Conservation (phyloP, 129 eudicot genomes). For the Kitagawia praeruptora region DNA sequence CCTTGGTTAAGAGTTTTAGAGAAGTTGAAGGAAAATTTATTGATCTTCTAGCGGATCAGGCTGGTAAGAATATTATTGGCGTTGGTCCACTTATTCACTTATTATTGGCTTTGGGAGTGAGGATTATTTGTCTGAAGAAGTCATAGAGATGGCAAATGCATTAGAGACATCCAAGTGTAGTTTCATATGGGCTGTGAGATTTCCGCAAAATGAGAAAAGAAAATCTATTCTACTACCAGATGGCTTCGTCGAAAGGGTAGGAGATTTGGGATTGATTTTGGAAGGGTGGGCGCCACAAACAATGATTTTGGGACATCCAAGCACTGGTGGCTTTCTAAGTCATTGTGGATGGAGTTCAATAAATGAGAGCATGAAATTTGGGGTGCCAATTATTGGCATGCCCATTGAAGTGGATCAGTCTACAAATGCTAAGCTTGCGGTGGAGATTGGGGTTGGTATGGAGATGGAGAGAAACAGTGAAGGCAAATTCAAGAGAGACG, state of each 20-base stretch:
- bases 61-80: not conserved
- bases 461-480: not conserved
- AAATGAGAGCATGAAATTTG: not conserved
- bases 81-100: not conserved
- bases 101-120: not conserved
- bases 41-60: not conserved
- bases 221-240: not conserved
- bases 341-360: conserved; percentile 2
- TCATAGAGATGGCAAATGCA: not conserved
- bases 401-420: not conserved
- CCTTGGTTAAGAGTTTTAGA: not conserved
- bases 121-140: not conserved
- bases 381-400: not conserved
- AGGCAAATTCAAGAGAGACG: not conserved
- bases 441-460: conserved; percentile 1
- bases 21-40: not conserved
- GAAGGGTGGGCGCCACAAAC: conserved; percentile 2
- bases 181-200: not conserved
- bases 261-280: not conserved
- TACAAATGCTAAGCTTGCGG: not conserved
- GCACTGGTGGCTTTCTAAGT: not conserved
- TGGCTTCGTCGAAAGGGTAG: not conserved
- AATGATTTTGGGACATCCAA: not conserved
- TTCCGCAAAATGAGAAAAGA: not conserved
- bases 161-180: not conserved